Conservation (phyloP, 2,329 filamentous ascomycete species). For the Venturia effusa region DNA sequence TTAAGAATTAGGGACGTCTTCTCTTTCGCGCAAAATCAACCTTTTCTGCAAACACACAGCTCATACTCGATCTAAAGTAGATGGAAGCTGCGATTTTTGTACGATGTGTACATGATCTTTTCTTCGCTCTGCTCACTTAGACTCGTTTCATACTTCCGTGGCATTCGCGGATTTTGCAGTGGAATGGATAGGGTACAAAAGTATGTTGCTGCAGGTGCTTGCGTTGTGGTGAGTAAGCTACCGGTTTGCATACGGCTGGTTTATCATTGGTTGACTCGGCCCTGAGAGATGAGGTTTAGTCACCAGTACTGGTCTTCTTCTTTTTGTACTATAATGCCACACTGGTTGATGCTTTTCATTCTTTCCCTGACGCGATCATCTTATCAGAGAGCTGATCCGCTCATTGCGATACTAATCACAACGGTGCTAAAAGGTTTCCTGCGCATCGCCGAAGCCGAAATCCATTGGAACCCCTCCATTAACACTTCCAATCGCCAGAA, state of each 20-base stretch:
- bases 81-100: background rate
- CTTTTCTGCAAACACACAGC: background rate
- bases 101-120: background rate
- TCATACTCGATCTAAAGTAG: background rate
- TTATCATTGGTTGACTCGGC: background rate
- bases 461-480: too few species aligned
- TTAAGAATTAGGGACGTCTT: constrained; percentile 32
- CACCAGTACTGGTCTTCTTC: background rate
- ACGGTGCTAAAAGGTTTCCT: too few species aligned
- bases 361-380: too few species aligned
- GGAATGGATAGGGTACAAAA: background rate
- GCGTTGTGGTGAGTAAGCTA: background rate
- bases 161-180: background rate
- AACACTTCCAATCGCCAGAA: too few species aligned
- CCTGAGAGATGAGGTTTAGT: background rate
- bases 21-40: background rate
- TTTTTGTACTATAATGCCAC: constrained; percentile 6
- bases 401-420: too few species aligned
- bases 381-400: too few species aligned
- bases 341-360: background rate
- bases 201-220: background rate
- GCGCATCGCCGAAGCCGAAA: too few species aligned
- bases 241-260: background rate
- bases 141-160: background rate
- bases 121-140: background rate